Base-by-base conservation (phyloP, 331 rosid species). In the Phaseolus coccineus region DNA sequence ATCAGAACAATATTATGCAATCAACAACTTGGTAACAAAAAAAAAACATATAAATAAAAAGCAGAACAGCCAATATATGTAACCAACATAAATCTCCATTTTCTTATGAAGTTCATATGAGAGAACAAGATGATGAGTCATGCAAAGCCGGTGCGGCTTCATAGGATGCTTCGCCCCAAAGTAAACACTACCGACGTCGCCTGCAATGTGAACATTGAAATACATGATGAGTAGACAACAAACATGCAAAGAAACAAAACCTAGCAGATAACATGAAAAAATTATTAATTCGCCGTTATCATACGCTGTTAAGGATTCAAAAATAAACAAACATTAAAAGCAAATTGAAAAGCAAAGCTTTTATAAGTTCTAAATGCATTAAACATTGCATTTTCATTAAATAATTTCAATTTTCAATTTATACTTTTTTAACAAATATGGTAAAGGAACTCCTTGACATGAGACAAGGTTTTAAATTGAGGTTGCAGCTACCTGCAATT, bases 91-190 rank as follows among this genome's bases (percentile, higher is more conserved):
- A 80, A 96, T 85, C 88, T 96, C 98, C 98, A 96, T 96, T 87
- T 96, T 93, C 80, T 91, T 89, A 81, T 96, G 98, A 81, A 96
- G 99, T 13, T 90, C 98, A 4, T 96, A 96, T 1, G 99, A 91
- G 84, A 96, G 99, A 75, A 96, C 99, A 28, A 96, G 98, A 86
- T 93, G 99, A 79, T 93, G 99, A 42, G 99, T 93, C 99, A 96
- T 96, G 85, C 98, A 93, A 44, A 95, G 91, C 68, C 98, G 90
- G 83, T 95, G 99, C 15, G 99, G 99, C 84, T 95, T 95, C 99
- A 95, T 95, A 2, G 98, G 99, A 85, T 95, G 99, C 81, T 95
- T 95, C 0, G 98, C 97, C 67, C 99, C 99, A 31, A 90, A 95
- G 91, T 93, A 95, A 78, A 95, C 98, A 58, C 98, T 93, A 4